Evolutionary conservation across 2,329 filamentous ascomycete genomes (phyloP).

Genomic region (Didymella segeticola): DNA sequence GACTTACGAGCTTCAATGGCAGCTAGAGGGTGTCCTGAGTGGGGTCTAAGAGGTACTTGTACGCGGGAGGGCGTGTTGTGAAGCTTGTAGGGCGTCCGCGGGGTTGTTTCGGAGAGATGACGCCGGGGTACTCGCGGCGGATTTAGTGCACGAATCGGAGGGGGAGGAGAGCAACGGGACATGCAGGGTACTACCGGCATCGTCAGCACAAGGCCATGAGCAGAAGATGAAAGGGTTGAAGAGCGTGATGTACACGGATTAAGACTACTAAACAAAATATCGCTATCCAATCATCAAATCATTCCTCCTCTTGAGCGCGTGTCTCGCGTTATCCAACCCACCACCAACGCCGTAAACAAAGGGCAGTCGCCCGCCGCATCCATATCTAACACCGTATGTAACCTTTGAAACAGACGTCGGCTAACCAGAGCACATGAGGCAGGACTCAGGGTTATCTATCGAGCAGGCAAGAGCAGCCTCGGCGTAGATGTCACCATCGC

Average conservation of each 20-base stretch:
- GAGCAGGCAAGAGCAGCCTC: conserved; percentile 91
- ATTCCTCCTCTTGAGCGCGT: conserved; percentile 26
- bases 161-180: conserved; percentile 4
- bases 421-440: conserved; percentile 96
- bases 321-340: conserved; percentile 15
- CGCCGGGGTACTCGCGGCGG: conserved; percentile 6
- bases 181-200: conserved; percentile 3
- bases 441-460: conserved; percentile 95
- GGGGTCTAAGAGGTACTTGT: conserved; percentile 4
- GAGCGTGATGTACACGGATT: conserved; percentile 17
- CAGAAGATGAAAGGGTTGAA: background rate
- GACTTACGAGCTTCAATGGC: conserved; percentile 6
- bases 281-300: conserved; percentile 32
- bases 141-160: conserved; percentile 18
- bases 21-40: background rate
- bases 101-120: conserved; percentile 10
- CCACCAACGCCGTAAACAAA: conserved; percentile 22
- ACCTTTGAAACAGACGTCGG: conserved; percentile 6
- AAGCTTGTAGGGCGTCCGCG: conserved; percentile 17
- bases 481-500: conserved; percentile 93
- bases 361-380: conserved; percentile 22
- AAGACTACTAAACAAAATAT: conserved; percentile 18
- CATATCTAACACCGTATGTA: conserved; percentile 17
- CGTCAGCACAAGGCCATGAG: background rate
- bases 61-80: conserved; percentile 12